Percentiles rank a stretch among this genome's conserved stretches.
Conservation (phyloP, 225 moss, liverwort and hornwort species). For the Lunularia cruciata region DNA sequence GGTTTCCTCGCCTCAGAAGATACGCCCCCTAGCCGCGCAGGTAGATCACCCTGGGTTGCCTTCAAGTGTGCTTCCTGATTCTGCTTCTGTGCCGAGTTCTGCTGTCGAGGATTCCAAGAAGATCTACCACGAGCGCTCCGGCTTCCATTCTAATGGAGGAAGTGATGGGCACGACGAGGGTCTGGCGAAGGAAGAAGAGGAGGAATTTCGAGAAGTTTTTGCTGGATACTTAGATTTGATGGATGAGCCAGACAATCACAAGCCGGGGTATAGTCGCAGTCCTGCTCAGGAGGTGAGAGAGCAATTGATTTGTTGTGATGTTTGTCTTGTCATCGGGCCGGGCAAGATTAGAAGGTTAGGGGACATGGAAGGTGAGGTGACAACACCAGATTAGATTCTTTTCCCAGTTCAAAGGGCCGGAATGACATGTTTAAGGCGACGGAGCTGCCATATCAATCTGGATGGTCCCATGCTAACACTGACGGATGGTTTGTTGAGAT, state of each 20-base stretch:
- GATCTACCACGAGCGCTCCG: constrained; percentile 53
- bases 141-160: constrained; percentile 41
- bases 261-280: constrained; percentile 19
- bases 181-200: constrained; percentile 76
- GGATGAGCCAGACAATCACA: constrained; percentile 54
- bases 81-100: constrained; percentile 61
- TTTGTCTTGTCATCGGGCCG: neutral
- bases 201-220: constrained; percentile 57
- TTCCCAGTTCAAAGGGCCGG: too few relatives aligned
- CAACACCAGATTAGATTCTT: too few relatives aligned
- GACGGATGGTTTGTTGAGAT: too few relatives aligned
- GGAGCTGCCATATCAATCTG: too few relatives aligned
- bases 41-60: constrained; percentile 95
- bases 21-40: constrained; percentile 52
- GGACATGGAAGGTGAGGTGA: too few relatives aligned
- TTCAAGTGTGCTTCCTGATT: constrained; percentile 65
- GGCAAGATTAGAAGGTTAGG: too few relatives aligned
- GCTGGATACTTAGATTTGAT: constrained; percentile 59
- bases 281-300: constrained; percentile 39
- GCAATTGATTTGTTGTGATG: neutral
- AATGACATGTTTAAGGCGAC: too few relatives aligned
- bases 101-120: constrained; percentile 77
- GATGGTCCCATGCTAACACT: too few relatives aligned
- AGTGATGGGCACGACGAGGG: constrained; percentile 55
- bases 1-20: constrained; percentile 59